phyloP scores from a whole-genome alignment of 768 basidiomycete genomes.

The Boletus rubropictus region DNA sequence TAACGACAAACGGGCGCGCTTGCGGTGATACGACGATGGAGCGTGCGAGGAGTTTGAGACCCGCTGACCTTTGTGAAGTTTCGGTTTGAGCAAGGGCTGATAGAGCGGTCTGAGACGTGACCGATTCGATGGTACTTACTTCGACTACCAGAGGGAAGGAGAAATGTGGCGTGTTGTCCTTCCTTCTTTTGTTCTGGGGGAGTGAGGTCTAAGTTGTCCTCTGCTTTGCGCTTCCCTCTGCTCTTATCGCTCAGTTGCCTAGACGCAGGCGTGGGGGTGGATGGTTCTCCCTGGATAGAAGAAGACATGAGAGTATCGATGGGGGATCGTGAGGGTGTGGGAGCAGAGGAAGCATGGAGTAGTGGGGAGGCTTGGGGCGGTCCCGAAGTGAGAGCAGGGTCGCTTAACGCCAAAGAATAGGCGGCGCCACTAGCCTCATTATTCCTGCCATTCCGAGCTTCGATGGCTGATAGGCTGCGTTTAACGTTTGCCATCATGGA shows the following conservation, averaged over 20 bases:
- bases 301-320: conserved; percentile 8
- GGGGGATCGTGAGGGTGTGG: conserved; percentile 16
- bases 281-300: conserved; percentile 22
- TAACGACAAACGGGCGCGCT: conserved; percentile 57
- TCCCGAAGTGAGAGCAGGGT: conserved; percentile 14
- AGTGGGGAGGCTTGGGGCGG: conserved; percentile 4
- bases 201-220: conserved; percentile 64
- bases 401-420: conserved; percentile 11
- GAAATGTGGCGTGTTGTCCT: conserved; percentile 53
- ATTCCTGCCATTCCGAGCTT: conserved; percentile 11
- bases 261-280: conserved; percentile 30
- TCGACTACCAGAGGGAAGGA: conserved; percentile 48
- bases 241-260: conserved; percentile 32
- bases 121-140: conserved; percentile 39
- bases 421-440: conserved; percentile 16
- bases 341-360: conserved; percentile 14
- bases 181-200: conserved; percentile 58
- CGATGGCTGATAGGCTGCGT: conserved; percentile 24
- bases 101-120: conserved; percentile 20
- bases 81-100: conserved; percentile 22
- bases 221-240: conserved; percentile 68
- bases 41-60: conserved; percentile 52
- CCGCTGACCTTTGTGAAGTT: conserved; percentile 41
- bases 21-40: conserved; percentile 68
- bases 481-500: conserved; percentile 19